These are phyloP conservation scores for Debaryomyces udenii DNA, from an alignment of 1,139 yeast genomes.

Conservation along the genomic window DNA sequence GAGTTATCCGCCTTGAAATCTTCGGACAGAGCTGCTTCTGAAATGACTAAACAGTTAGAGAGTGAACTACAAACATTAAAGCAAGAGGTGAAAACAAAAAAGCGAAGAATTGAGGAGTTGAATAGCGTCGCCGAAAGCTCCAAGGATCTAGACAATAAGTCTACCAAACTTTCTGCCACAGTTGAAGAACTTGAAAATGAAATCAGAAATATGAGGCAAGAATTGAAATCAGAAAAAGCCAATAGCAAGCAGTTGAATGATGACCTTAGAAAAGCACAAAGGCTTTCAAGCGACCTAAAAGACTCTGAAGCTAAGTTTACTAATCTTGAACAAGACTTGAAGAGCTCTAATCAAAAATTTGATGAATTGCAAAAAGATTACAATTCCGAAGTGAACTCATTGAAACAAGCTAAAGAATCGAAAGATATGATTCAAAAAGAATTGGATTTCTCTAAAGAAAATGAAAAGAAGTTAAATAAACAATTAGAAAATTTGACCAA, in stretches of 20 bases:
- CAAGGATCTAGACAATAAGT: neutral
- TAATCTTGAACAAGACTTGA: slow-evolving; percentile 10
- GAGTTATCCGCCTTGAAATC: slow-evolving; percentile 8
- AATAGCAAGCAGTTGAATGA: neutral
- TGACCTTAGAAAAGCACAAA: neutral
- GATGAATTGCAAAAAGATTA: slow-evolving; percentile 8
- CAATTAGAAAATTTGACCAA: slow-evolving; percentile 10
- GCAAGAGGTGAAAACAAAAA: slow-evolving; percentile 4
- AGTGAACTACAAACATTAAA: slow-evolving; percentile 4
- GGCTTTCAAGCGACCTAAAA: slow-evolving; percentile 1
- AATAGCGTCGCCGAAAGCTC: slow-evolving; percentile 9
- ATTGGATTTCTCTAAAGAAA: slow-evolving; percentile 2
- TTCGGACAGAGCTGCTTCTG: slow-evolving; percentile 5
- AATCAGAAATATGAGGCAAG: slow-evolving; percentile 5
- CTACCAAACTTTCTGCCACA: neutral
- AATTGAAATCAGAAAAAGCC: slow-evolving; percentile 4
- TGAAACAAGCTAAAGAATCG: slow-evolving; percentile 1
- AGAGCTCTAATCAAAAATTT: slow-evolving; percentile 3
- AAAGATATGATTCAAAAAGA: slow-evolving; percentile 3
- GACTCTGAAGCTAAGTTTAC: slow-evolving; percentile 4
- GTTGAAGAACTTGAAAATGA: slow-evolving; percentile 5
- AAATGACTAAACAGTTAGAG: slow-evolving; percentile 8
- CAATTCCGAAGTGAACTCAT: neutral
- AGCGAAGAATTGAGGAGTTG: slow-evolving; percentile 13
- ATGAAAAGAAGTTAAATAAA: slow-evolving; percentile 6